Percentiles rank a stretch among this genome's conserved stretches.
These are phyloP conservation scores for Coemansia sp. DNA, from an alignment of 192 early-diverging fungal genomes.

Conservation along the genomic window DNA sequence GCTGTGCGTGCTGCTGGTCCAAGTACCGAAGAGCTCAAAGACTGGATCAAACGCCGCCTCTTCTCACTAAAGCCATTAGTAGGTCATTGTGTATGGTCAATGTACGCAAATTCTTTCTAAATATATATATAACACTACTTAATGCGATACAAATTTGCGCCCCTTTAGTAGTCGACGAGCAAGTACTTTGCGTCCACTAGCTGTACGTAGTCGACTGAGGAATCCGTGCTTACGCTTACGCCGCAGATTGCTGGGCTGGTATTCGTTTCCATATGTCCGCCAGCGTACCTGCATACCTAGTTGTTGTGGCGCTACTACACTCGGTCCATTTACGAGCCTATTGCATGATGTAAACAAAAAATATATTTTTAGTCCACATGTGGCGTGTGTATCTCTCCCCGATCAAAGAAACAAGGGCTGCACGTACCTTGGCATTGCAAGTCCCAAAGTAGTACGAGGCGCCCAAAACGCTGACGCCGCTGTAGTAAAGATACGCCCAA, in stretches of 20 bases:
- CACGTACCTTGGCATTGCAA: background rate
- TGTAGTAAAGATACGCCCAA: slow-evolving; percentile 12
- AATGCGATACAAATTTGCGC: slow-evolving; percentile 84
- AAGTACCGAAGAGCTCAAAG: slow-evolving; percentile 31
- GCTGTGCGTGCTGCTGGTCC: slow-evolving; percentile 41
- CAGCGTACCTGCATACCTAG: slow-evolving; percentile 67
- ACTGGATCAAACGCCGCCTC: slow-evolving; percentile 37
- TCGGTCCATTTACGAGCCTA: background rate
- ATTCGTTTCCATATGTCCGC: slow-evolving; percentile 85
- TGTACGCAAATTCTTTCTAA: slow-evolving; percentile 42
- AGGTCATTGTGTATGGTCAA: slow-evolving; percentile 51
- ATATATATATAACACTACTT: slow-evolving; percentile 15
- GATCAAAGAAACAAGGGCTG: background rate
- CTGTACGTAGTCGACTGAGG: slow-evolving; percentile 76
- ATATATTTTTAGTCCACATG: background rate
- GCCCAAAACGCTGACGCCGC: slow-evolving; percentile 8
- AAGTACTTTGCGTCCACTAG: slow-evolving; percentile 77
- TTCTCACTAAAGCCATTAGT: slow-evolving; percentile 15
- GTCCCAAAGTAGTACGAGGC: background rate
- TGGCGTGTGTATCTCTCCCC: background rate
- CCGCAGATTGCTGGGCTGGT: slow-evolving; percentile 89
- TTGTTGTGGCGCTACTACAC: background rate
- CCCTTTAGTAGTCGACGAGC: slow-evolving; percentile 83
- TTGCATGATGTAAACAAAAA: background rate
- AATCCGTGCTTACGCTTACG: slow-evolving; percentile 94